Evolutionary conservation across 257 asterid species (phyloP).

Genomic region (Gardenia jasminoides): DNA sequence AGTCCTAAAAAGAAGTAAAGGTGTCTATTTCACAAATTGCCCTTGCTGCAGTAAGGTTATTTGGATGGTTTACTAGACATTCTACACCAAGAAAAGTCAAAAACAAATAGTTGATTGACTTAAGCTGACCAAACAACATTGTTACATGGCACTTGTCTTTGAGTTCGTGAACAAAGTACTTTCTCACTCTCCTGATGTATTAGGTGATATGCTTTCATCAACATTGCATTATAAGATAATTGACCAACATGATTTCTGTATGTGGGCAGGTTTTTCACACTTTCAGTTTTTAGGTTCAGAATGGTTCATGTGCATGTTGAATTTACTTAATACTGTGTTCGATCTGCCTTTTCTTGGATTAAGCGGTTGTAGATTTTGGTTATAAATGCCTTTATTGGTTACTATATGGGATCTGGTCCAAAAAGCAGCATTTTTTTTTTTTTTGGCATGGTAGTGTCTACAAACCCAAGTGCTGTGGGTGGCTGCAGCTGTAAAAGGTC

Average conservation of each 20-base stretch:
- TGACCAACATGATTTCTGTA: neutral
- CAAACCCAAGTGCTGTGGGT: constrained; percentile 93
- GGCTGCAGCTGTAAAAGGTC: constrained; percentile 98
- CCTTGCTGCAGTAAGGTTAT: neutral
- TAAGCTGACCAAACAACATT: neutral
- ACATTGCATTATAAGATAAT: neutral
- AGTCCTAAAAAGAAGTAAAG: neutral
- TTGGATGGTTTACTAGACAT: neutral
- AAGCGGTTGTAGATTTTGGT: neutral
- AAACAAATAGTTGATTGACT: neutral
- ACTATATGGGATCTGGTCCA: neutral
- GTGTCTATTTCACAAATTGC: neutral
- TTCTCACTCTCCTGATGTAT: neutral
- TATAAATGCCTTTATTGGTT: neutral
- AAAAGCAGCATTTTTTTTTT: neutral
- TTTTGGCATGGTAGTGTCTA: constrained; percentile 54
- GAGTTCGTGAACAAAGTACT: neutral
- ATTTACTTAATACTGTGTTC: neutral
- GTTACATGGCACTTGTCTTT: neutral
- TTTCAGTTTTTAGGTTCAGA: neutral
- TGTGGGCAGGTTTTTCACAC: neutral
- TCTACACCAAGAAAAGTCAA: neutral
- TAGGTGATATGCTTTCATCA: neutral
- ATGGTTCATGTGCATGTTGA: neutral
- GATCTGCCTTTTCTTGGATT: neutral